Conservation (phyloP, 73 alveolate genomes). For the Tetrahymena elliotti region DNA sequence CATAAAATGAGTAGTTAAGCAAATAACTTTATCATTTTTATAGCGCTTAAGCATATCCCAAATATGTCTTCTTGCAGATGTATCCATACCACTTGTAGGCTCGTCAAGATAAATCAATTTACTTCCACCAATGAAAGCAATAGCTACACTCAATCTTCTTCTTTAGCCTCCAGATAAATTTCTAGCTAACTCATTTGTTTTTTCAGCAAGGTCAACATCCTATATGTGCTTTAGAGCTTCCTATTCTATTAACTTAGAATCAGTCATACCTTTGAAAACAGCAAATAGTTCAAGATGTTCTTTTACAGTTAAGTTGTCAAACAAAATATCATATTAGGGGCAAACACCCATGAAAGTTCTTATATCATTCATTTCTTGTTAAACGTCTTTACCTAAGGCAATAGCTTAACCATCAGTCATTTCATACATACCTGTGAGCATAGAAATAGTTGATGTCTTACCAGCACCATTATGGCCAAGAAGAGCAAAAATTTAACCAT, state of each 20-base stretch:
- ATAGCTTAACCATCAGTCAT: constrained; percentile 58
- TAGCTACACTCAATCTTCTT: constrained; percentile 84
- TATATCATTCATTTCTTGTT: constrained; percentile 53
- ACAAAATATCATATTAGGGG: constrained; percentile 95
- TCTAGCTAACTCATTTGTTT: constrained; percentile 58
- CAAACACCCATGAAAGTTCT: constrained; percentile 96
- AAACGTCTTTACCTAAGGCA: constrained; percentile 52
- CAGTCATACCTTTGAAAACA: constrained; percentile 74
- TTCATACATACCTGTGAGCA: constrained; percentile 75
- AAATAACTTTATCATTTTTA: constrained; percentile 75
- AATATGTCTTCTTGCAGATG: constrained; percentile 81
- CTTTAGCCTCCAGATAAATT: constrained; percentile 92
- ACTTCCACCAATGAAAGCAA: constrained; percentile 90
- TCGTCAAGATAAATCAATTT: constrained; percentile 87
- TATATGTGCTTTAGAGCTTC: constrained; percentile 63
- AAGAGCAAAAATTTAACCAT: constrained; percentile 92
- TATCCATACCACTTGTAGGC: constrained; percentile 96
- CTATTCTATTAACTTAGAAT: constrained; percentile 37
- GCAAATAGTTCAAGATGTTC: constrained; percentile 76
- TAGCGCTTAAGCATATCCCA: constrained; percentile 92
- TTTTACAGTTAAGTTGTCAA: constrained; percentile 68
- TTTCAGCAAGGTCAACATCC: constrained; percentile 73
- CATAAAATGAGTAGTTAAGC: constrained; percentile 95
- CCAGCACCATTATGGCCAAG: constrained; percentile 99
- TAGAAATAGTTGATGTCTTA: constrained; percentile 93